Percentiles rank a stretch among this genome's conserved stretches.
These are phyloP conservation scores for Spergularia marina DNA, from an alignment of 148 eudicot species.

Conservation along the genomic window DNA sequence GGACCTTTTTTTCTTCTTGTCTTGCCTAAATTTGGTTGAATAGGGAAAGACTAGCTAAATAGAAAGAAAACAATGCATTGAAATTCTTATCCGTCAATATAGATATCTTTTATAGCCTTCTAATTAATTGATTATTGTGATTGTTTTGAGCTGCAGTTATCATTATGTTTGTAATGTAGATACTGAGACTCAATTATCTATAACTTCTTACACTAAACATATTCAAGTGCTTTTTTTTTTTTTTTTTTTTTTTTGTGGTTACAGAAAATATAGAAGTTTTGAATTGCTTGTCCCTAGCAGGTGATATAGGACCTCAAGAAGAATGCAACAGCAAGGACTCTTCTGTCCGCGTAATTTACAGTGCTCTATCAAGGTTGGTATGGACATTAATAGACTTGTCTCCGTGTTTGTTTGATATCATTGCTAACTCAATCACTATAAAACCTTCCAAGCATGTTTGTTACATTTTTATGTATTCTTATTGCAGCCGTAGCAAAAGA, in stretches of 20 bases:
- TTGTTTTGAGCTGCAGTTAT: not conserved
- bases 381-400: not conserved
- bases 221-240: no score
- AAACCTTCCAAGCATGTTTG: not conserved
- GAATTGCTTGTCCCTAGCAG: constrained; percentile 16
- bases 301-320: constrained; percentile 20
- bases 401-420: not conserved
- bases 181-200: not conserved
- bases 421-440: not conserved
- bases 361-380: constrained; percentile 38
- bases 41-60: no score
- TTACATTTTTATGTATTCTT: not conserved
- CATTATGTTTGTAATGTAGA: no score
- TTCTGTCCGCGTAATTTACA: constrained; percentile 35
- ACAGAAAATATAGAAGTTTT: not conserved
- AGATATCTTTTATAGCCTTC: no score
- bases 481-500: constrained; percentile 37
- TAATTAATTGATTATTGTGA: not conserved
- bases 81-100: no score
- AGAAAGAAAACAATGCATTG: not conserved
- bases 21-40: no score
- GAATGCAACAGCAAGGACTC: constrained; percentile 24
- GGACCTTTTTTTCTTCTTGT: not conserved
- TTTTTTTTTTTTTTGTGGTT: no score
- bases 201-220: not conserved